phyloP scores from a whole-genome alignment of 164 flowering plant genomes.

The Berberis vulgaris region DNA sequence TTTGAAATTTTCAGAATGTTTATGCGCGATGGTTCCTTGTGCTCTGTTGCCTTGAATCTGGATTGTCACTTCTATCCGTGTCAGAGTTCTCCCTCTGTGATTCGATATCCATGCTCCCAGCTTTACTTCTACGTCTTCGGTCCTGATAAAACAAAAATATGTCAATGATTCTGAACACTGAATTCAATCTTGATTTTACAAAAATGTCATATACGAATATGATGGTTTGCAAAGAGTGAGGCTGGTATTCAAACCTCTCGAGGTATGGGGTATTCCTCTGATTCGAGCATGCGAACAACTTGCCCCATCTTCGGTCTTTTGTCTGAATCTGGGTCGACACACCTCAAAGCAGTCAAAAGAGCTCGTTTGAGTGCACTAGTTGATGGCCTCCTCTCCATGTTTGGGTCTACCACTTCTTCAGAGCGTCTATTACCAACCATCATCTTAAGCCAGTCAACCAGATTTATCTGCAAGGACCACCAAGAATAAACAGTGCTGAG shows the following conservation, averaged over 20 bases:
- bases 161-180: background rate
- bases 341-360: constrained; percentile 78
- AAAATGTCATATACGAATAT: background rate
- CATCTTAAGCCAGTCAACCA: constrained; percentile 88
- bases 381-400: constrained; percentile 63
- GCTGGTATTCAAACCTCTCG: constrained; percentile 49
- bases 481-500: constrained; percentile 5
- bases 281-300: constrained; percentile 87
- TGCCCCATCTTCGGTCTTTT: constrained; percentile 87
- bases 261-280: constrained; percentile 79
- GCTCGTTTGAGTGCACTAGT: constrained; percentile 72
- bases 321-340: constrained; percentile 80
- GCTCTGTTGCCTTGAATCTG: constrained; percentile 49
- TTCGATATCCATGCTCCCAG: constrained; percentile 59
- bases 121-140: constrained; percentile 61
- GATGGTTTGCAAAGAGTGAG: background rate
- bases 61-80: constrained; percentile 71
- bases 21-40: constrained; percentile 20
- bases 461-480: constrained; percentile 50
- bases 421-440: constrained; percentile 80
- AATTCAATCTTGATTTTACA: background rate
- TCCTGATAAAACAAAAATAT: constrained; percentile 32
- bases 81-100: constrained; percentile 65
- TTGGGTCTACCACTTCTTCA: constrained; percentile 81
- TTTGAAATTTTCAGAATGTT: background rate